phyloP scores from a whole-genome alignment of 148 eudicot genomes.

The Fallopia convolvulus region DNA sequence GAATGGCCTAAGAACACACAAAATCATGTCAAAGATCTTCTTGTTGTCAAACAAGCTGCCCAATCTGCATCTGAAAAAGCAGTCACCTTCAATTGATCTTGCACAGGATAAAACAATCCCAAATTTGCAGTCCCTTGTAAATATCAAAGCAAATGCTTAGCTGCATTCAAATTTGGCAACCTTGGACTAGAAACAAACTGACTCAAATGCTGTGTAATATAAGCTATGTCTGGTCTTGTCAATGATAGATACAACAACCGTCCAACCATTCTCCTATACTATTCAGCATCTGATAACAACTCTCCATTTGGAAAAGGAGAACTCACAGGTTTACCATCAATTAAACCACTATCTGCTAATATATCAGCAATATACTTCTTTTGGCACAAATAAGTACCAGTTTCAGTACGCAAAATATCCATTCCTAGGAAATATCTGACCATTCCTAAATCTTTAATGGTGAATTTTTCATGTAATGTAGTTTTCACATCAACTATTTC shows the following conservation, averaged over 20 bases:
- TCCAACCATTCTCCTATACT: not conserved
- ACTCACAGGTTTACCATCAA: not conserved
- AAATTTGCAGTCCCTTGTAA: not conserved
- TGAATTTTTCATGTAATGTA: not conserved
- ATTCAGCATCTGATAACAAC: not conserved
- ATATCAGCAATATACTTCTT: not conserved
- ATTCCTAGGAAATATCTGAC: not conserved
- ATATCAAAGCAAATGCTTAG: not conserved
- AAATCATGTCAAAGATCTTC: not conserved
- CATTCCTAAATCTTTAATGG: not conserved
- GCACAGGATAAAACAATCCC: not conserved
- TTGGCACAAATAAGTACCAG: not conserved
- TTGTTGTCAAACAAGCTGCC: not conserved
- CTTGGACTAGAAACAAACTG: not conserved
- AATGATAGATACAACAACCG: not conserved
- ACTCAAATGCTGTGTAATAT: not conserved
- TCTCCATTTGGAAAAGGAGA: not conserved
- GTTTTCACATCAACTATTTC: not conserved
- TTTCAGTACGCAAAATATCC: not conserved
- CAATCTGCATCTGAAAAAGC: not conserved
- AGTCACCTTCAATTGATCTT: not conserved
- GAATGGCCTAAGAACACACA: not conserved
- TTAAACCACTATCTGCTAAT: not conserved
- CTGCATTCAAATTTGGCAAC: not conserved
- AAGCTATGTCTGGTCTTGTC: not conserved